phyloP scores from a whole-genome alignment of 179 eudicot species.

The Spergularia azorica region DNA sequence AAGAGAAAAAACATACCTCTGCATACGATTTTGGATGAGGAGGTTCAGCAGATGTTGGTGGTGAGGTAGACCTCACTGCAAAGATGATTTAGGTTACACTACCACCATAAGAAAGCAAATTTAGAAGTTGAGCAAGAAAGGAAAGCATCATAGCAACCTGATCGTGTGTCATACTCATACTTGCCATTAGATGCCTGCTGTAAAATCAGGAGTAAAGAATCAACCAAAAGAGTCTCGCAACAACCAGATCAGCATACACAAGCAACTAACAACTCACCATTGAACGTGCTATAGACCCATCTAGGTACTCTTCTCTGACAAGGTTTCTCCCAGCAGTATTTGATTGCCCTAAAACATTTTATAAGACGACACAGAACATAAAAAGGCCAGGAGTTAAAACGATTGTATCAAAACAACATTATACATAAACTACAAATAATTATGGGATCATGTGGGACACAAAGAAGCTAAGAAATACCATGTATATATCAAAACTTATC shows the following conservation, averaged over 20 bases:
- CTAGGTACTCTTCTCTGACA: slow-evolving; percentile 51
- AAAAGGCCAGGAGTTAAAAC: slow-evolving; percentile 2
- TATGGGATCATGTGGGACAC: not conserved
- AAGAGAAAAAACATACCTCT: slow-evolving; percentile 50
- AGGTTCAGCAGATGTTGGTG: slow-evolving; percentile 60
- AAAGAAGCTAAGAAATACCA: not conserved
- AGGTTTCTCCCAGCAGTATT: slow-evolving; percentile 37
- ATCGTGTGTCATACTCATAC: slow-evolving; percentile 42
- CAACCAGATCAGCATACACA: slow-evolving; percentile 1
- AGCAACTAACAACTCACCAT: slow-evolving; percentile 47
- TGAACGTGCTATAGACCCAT: slow-evolving; percentile 42
- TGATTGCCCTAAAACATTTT: slow-evolving; percentile 45
- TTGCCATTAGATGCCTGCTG: slow-evolving; percentile 45
- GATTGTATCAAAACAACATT: not conserved
- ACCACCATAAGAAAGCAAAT: slow-evolving; percentile 4
- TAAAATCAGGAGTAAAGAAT: slow-evolving; percentile 20
- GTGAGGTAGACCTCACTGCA: slow-evolving; percentile 68
- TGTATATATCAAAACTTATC: too few species aligned
- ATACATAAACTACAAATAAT: not conserved
- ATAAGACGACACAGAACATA: slow-evolving; percentile 7
- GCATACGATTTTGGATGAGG: slow-evolving; percentile 77
- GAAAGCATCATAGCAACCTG: slow-evolving; percentile 47
- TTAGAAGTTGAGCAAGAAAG: slow-evolving; percentile 11
- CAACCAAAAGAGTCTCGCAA: not conserved
- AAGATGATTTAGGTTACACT: slow-evolving; percentile 21